Conservation (phyloP, 2,329 filamentous ascomycete genomes). For the Aspergillus latus region DNA sequence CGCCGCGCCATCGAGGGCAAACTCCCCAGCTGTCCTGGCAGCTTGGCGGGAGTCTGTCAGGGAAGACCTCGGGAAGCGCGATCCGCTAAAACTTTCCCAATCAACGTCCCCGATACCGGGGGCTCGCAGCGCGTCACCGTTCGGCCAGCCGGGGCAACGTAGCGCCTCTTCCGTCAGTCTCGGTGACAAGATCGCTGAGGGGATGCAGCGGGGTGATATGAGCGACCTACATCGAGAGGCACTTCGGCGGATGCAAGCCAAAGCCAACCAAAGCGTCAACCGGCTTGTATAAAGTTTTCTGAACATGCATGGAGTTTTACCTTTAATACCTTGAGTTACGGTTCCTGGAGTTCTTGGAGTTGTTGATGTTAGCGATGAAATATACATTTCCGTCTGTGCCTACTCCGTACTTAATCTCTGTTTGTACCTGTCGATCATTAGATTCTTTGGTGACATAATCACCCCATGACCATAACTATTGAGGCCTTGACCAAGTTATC, state of each 20-base stretch:
- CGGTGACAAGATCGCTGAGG: slow-evolving; percentile 67
- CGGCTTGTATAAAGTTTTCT: slow-evolving; percentile 8
- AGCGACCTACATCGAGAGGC: slow-evolving; percentile 75
- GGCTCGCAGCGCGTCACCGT: slow-evolving; percentile 55
- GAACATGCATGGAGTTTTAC: slow-evolving; percentile 1
- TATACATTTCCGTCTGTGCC: background rate
- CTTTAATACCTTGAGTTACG: slow-evolving; percentile 11
- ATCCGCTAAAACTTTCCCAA: slow-evolving; percentile 32
- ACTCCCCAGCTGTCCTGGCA: slow-evolving; percentile 58
- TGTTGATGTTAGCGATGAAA: background rate
- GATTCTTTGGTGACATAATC: background rate
- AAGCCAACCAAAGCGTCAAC: slow-evolving; percentile 46
- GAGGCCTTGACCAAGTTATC: background rate
- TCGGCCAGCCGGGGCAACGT: slow-evolving; percentile 57
- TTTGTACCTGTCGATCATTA: slow-evolving; percentile 3
- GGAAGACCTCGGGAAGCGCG: slow-evolving; percentile 55
- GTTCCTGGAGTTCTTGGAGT: slow-evolving; percentile 1
- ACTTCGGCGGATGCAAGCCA: slow-evolving; percentile 74
- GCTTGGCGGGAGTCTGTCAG: slow-evolving; percentile 67
- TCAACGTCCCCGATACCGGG: slow-evolving; percentile 13
- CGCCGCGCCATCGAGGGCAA: slow-evolving; percentile 28
- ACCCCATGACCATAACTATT: background rate
- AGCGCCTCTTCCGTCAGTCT: slow-evolving; percentile 55
- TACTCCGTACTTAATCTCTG: slow-evolving; percentile 1
- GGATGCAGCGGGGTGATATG: slow-evolving; percentile 74